Conservation (phyloP, 1,139 yeast species). For the Saccharomyces hybrid region DNA sequence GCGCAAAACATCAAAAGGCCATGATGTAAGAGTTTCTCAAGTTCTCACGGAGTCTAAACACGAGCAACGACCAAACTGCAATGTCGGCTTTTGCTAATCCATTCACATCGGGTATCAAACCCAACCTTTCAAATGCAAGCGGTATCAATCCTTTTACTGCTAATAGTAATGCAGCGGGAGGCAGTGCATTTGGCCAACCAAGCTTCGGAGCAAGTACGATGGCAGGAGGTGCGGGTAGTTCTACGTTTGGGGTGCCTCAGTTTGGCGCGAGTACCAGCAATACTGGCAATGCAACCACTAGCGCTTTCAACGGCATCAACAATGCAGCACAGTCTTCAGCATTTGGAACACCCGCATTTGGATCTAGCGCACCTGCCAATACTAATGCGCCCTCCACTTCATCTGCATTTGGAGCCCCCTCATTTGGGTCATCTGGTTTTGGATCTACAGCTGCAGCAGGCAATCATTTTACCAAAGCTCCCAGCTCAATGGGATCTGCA, state of each 20-base stretch:
- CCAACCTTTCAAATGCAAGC: not conserved
- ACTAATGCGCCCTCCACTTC: slow-evolving; percentile 4
- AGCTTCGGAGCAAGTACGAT: slow-evolving; percentile 1
- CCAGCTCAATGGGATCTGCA: not conserved
- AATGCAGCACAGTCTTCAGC: slow-evolving; percentile 9
- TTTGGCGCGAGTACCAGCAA: slow-evolving; percentile 16
- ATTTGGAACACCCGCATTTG: slow-evolving; percentile 22
- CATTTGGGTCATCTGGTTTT: slow-evolving; percentile 7
- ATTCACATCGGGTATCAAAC: slow-evolving; percentile 6
- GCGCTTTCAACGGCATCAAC: slow-evolving; percentile 17
- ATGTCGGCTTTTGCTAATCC: slow-evolving; percentile 6
- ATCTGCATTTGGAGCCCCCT: slow-evolving; percentile 15
- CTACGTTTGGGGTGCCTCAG: slow-evolving; percentile 22
- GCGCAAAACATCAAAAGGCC: slow-evolving; percentile 31
- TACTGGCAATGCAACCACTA: slow-evolving; percentile 1
- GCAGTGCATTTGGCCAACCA: slow-evolving; percentile 21
- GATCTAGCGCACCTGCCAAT: slow-evolving; percentile 12
- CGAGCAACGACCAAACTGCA: slow-evolving; percentile 1
- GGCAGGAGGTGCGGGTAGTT: not conserved
- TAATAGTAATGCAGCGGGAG: not conserved
- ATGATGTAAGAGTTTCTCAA: slow-evolving; percentile 37
- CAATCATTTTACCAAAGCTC: not conserved
- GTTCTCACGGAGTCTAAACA: slow-evolving; percentile 26
- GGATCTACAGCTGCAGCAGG: not conserved
- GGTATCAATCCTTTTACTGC: slow-evolving; percentile 6